These are phyloP conservation scores for Casaregolazyma suthepensis DNA, from an alignment of 1,139 yeast genomes.

Conservation along the genomic window DNA sequence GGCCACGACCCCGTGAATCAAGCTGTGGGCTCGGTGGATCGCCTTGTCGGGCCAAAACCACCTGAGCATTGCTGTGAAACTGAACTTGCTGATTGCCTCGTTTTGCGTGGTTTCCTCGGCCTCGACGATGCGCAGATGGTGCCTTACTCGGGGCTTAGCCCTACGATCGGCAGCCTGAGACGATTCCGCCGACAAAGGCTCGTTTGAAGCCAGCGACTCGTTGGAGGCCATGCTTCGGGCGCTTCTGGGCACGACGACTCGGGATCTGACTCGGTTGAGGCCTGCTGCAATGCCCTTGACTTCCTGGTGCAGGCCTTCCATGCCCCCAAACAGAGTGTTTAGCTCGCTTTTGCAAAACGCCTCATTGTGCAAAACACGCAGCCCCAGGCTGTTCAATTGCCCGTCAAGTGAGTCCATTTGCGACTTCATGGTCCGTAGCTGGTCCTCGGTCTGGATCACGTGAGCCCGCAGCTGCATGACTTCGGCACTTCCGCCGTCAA, in stretches of 20 bases:
- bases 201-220: neutral
- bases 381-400: slow-evolving; percentile 5
- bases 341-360: slow-evolving; percentile 13
- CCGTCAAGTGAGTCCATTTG: neutral
- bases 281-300: slow-evolving; percentile 4
- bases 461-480: neutral
- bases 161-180: neutral
- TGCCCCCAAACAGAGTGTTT: slow-evolving; percentile 16
- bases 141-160: neutral
- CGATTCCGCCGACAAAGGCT: neutral
- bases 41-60: neutral
- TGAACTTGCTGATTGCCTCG: neutral
- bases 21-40: neutral
- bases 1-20: neutral
- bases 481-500: neutral
- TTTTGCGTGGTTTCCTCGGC: neutral
- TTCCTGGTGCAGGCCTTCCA: slow-evolving; percentile 13
- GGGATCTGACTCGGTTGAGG: neutral
- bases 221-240: neutral
- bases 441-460: neutral
- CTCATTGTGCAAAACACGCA: slow-evolving; percentile 14
- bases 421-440: slow-evolving; percentile 1
- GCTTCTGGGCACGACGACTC: neutral
- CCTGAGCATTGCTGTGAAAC: neutral
- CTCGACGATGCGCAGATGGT: neutral